These are phyloP conservation scores for Xylaria sp. DNA, from an alignment of 2,329 filamentous ascomycete species.

Conservation along the genomic window DNA sequence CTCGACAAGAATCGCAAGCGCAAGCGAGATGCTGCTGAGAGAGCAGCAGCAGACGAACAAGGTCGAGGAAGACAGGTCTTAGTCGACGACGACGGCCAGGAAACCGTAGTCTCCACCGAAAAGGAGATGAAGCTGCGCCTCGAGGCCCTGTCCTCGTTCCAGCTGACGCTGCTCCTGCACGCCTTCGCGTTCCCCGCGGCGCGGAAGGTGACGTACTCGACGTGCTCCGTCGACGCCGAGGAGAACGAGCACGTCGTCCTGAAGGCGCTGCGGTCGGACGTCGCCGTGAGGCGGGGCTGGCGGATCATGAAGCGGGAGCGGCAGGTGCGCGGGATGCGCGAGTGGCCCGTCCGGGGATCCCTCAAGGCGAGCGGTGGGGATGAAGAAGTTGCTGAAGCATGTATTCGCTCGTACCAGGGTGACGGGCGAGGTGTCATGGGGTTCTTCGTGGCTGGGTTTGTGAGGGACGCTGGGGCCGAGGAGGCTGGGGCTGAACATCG, in stretches of 20 bases:
- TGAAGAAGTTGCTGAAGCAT: slow-evolving; percentile 73
- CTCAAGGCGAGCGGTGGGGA: slow-evolving; percentile 61
- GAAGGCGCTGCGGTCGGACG: slow-evolving; percentile 73
- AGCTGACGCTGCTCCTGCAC: slow-evolving; percentile 83
- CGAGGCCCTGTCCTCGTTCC: slow-evolving; percentile 74
- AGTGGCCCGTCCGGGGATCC: slow-evolving; percentile 77
- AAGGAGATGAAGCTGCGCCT: slow-evolving; percentile 54
- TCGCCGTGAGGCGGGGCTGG: slow-evolving; percentile 79
- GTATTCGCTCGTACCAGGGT: slow-evolving; percentile 83
- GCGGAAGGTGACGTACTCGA: slow-evolving; percentile 86
- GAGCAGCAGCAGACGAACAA: slow-evolving; percentile 35
- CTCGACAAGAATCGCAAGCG: slow-evolving; percentile 55
- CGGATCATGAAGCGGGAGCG: slow-evolving; percentile 75
- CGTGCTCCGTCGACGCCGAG: slow-evolving; percentile 86
- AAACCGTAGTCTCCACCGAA: slow-evolving; percentile 63
- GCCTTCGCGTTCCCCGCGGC: slow-evolving; percentile 85
- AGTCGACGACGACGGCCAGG: slow-evolving; percentile 67
- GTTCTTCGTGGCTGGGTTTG: slow-evolving; percentile 93
- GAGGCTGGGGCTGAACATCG: slow-evolving; percentile 30
- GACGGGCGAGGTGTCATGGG: slow-evolving; percentile 90
- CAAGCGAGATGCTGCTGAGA: slow-evolving; percentile 53
- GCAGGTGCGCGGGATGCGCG: slow-evolving; percentile 79
- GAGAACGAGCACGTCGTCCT: slow-evolving; percentile 92
- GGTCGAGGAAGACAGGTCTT: slow-evolving; percentile 49
- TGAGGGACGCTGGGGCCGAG: slow-evolving; percentile 63